A percentile compares a stretch with the other conserved stretches of the same genome.
phyloP scores from a whole-genome alignment of 345 rosid species.

The Ailanthus altissimus region DNA sequence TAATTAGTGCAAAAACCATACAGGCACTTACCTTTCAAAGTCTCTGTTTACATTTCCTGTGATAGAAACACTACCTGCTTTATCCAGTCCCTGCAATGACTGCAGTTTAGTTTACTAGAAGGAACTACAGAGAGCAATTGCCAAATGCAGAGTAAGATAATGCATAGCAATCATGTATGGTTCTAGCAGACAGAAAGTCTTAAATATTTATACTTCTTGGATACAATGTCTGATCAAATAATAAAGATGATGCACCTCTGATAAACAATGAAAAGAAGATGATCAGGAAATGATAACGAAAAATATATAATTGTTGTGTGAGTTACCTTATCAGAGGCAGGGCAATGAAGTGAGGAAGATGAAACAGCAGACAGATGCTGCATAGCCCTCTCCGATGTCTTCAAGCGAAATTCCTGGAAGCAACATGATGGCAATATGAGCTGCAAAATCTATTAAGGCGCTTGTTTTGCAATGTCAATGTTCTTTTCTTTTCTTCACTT shows the following conservation, averaged over 20 bases:
- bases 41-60: constrained; percentile 54
- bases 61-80: constrained; percentile 33
- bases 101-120: constrained; percentile 12
- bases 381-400: constrained; percentile 87
- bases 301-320: neutral
- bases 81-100: constrained; percentile 48
- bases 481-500: neutral
- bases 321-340: constrained; percentile 58
- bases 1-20: neutral
- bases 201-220: constrained; percentile 8
- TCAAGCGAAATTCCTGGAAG: constrained; percentile 80
- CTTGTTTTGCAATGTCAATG: neutral
- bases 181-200: constrained; percentile 3
- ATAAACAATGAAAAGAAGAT: constrained; percentile 1
- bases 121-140: constrained; percentile 5
- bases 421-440: constrained; percentile 24
- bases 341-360: constrained; percentile 39
- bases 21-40: constrained; percentile 48
- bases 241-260: neutral
- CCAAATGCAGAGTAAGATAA: neutral
- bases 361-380: constrained; percentile 58
- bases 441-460: constrained; percentile 9
- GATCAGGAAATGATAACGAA: constrained; percentile 16
- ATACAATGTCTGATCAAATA: neutral
- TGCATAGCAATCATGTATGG: neutral